Evolutionary conservation across 1,284 basidiomycete genomes (phyloP), one percentile per base, ranked within the genome.

Genomic region (Cystobasidium sp.): DNA sequence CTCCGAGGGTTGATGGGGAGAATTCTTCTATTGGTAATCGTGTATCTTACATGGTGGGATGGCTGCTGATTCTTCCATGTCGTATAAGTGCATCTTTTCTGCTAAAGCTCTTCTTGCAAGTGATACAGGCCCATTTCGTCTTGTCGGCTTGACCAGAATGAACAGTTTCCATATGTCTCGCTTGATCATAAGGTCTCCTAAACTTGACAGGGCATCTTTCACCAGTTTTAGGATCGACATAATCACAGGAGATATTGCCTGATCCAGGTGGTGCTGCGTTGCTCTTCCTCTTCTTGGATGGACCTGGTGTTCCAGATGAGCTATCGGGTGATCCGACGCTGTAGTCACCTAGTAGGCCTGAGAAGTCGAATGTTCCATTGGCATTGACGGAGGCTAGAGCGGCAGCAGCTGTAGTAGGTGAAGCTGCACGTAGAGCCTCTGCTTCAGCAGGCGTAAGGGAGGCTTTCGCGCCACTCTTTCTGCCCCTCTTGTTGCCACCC

Each of bases 71-170:
- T 39, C 67, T 58, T 62, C 72, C 72, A 46, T 69, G 65, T 62
- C 72, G 70, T 43, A 73, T 73, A 0, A 73, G 70, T 6, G 70
- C 70, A 62, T 73, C 70, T 53, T 73, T 73, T 43, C 70, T 65
- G n/a, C 56, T 62, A 53, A 73, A 73, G 18, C 37, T 46, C 53
- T 73, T 73, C 51, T 73, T 53, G 63, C 70, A 73, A 46, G 70
- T 65, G 24, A 49, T 46, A 41, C 70, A 73, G 39, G 63, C 63
- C 62, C 62, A 73, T 62, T 73, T 73, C 2, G 52, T 37, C 39
- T 62, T 59, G 18, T 65, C 58, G 4, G 39, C 43, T 7, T 65
- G 43, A 16, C 49, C 58, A 41, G 49, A 37, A 66, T 73, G 70
- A 37, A 73, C 70, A 51, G 70, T 73, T 62, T 73, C 70, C 62